A percentile compares a stretch with the other conserved stretches of the same genome.
These are phyloP conservation scores for Arbutus unedo DNA, from an alignment of 148 eudicot genomes.

Conservation along the genomic window DNA sequence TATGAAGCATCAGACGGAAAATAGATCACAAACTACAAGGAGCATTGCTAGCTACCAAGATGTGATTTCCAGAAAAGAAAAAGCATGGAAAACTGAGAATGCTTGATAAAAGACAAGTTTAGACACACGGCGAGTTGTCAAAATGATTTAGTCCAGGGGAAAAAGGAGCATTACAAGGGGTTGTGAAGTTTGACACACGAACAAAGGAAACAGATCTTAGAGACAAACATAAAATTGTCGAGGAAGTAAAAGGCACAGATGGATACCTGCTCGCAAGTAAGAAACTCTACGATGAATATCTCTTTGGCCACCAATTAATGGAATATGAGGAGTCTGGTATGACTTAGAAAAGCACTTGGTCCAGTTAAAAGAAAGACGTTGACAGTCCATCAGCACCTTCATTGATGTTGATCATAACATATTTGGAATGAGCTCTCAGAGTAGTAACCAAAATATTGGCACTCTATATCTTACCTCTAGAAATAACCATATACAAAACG, in stretches of 20 bases:
- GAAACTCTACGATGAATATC: not conserved
- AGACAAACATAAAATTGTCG: not conserved
- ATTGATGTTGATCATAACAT: not conserved
- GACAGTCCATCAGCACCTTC: conserved; percentile 46
- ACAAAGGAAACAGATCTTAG: not conserved
- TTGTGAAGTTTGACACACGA: not conserved
- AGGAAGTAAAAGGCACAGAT: not conserved
- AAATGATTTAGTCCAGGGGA: conserved; percentile 1
- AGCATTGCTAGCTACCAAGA: not conserved
- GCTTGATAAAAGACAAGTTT: not conserved
- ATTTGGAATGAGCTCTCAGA: conserved; percentile 9
- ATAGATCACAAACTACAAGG: not conserved
- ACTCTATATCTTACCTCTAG: not conserved
- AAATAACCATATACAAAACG: not conserved
- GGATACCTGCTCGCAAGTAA: conserved; percentile 23
- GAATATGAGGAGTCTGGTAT: conserved; percentile 13
- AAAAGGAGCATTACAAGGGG: not conserved
- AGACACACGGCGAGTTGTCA: not conserved
- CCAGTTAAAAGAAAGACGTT: conserved; percentile 36
- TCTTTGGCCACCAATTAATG: conserved; percentile 9
- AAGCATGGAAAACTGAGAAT: not conserved
- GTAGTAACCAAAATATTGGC: not conserved
- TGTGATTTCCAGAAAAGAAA: not conserved
- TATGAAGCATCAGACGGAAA: not conserved
- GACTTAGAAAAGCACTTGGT: conserved; percentile 25